phyloP scores from a whole-genome alignment of 495 filamentous ascomycete species.

The Symbiotaphrina buchneri region DNA sequence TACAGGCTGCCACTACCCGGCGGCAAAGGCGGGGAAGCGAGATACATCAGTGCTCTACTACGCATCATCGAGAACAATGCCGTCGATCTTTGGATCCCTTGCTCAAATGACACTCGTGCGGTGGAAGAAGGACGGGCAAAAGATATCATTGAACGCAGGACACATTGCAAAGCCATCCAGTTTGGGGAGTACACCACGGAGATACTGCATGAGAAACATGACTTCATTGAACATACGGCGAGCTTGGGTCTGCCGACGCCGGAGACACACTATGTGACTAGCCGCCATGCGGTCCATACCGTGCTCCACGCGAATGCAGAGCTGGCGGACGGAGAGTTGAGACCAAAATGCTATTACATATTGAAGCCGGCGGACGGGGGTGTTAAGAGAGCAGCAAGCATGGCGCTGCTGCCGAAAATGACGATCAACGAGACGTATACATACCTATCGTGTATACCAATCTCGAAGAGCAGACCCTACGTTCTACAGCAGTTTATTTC shows the following conservation, averaged over 20 bases:
- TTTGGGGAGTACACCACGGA: slow-evolving; percentile 22
- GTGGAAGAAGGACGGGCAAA: slow-evolving; percentile 42
- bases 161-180: slow-evolving; percentile 36
- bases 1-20: slow-evolving; percentile 17
- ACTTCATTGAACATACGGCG: slow-evolving; percentile 29
- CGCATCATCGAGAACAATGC: slow-evolving; percentile 34
- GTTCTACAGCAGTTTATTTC: slow-evolving; percentile 45
- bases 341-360: slow-evolving; percentile 28
- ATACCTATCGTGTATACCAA: slow-evolving; percentile 27
- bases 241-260: slow-evolving; percentile 30
- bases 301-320: slow-evolving; percentile 28
- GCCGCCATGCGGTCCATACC: slow-evolving; percentile 26
- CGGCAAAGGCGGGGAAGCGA: slow-evolving; percentile 8
- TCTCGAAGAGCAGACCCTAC: slow-evolving; percentile 34
- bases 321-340: no score
- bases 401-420: slow-evolving; percentile 30
- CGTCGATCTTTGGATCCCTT: slow-evolving; percentile 52
- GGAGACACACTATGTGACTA: slow-evolving; percentile 32
- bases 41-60: slow-evolving; percentile 25
- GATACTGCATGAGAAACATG: slow-evolving; percentile 30
- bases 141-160: slow-evolving; percentile 31
- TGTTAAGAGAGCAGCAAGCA: slow-evolving; percentile 17
- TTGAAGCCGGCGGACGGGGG: slow-evolving; percentile 33
- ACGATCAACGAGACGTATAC: slow-evolving; percentile 27
- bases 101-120: slow-evolving; percentile 33